phyloP scores from a whole-genome alignment of 768 basidiomycete genomes.

The Termitomyces sp. region DNA sequence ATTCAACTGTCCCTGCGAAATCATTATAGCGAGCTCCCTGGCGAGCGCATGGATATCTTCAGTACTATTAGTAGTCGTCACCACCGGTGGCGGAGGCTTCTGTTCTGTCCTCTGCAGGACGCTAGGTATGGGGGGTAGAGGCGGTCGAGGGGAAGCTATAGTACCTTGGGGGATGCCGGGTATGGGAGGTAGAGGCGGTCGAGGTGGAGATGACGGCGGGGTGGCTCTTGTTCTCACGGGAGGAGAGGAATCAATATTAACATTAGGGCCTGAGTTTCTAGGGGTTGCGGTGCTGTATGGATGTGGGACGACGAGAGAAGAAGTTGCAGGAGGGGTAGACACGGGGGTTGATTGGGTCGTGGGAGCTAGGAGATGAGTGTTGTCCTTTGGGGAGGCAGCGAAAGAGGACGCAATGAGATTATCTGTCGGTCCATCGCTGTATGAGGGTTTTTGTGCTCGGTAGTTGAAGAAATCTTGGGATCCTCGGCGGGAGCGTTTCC shows the following conservation, averaged over 20 bases:
- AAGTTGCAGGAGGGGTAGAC: not conserved
- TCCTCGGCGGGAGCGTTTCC: slow-evolving; percentile 7
- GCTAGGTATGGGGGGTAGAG: not conserved
- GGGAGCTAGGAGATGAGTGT: not conserved
- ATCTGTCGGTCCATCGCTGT: not conserved
- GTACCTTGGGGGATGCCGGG: not conserved
- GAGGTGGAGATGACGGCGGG: not conserved
- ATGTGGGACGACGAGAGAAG: not conserved
- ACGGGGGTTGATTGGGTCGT: not conserved
- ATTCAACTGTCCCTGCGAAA: slow-evolving; percentile 21
- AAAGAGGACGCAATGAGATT: not conserved
- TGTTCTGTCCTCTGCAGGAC: not conserved
- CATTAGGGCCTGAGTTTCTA: not conserved
- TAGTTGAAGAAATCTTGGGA: slow-evolving; percentile 19
- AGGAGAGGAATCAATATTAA: not conserved
- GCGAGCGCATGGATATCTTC: slow-evolving; percentile 25
- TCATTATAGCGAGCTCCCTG: slow-evolving; percentile 25
- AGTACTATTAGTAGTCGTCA: not conserved
- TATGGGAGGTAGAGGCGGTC: not conserved
- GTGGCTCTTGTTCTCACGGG: not conserved
- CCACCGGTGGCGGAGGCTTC: not conserved
- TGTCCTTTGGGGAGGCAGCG: slow-evolving; percentile 1
- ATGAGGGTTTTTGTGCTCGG: slow-evolving; percentile 7
- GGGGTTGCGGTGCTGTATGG: not conserved
- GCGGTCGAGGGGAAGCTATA: not conserved